A percentile compares a stretch with the other conserved stretches of the same genome.
These are phyloP conservation scores for Flaveria floridana DNA, from an alignment of 140 eudicot genomes.

Conservation along the genomic window DNA sequence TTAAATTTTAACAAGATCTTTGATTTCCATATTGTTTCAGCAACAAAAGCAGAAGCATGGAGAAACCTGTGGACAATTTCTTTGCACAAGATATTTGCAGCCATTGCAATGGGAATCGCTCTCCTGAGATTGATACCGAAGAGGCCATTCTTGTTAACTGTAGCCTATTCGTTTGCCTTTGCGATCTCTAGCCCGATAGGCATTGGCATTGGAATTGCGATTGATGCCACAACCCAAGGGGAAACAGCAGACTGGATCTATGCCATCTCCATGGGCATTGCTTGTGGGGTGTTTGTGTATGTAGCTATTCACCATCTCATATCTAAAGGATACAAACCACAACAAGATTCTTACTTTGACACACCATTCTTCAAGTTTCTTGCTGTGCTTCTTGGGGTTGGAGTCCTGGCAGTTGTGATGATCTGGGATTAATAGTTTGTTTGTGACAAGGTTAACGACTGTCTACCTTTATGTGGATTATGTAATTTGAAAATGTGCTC, in stretches of 20 bases:
- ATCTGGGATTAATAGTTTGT: constrained; percentile 56
- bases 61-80: constrained; percentile 86
- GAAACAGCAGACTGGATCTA: constrained; percentile 65
- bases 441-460: constrained; percentile 3
- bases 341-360: constrained; percentile 43
- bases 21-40: constrained; percentile 29
- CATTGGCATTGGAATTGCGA: constrained; percentile 69
- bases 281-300: constrained; percentile 79
- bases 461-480: constrained; percentile 12
- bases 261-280: constrained; percentile 73
- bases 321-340: constrained; percentile 75
- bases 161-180: constrained; percentile 68
- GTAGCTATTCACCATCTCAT: constrained; percentile 77
- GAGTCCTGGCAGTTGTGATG: constrained; percentile 76
- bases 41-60: constrained; percentile 76
- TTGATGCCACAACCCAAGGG: constrained; percentile 70
- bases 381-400: constrained; percentile 75
- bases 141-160: constrained; percentile 58
- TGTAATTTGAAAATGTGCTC: constrained; percentile 17
- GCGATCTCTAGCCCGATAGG: constrained; percentile 87
- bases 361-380: constrained; percentile 74
- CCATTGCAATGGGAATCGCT: constrained; percentile 85
- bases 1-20: not conserved
- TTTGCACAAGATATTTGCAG: constrained; percentile 85
- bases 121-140: constrained; percentile 73